A percentile compares a stretch with the other conserved stretches of the same genome.
Evolutionary conservation across 164 flowering plant genomes (phyloP).

Genomic region (Nymphaea thermarum): DNA sequence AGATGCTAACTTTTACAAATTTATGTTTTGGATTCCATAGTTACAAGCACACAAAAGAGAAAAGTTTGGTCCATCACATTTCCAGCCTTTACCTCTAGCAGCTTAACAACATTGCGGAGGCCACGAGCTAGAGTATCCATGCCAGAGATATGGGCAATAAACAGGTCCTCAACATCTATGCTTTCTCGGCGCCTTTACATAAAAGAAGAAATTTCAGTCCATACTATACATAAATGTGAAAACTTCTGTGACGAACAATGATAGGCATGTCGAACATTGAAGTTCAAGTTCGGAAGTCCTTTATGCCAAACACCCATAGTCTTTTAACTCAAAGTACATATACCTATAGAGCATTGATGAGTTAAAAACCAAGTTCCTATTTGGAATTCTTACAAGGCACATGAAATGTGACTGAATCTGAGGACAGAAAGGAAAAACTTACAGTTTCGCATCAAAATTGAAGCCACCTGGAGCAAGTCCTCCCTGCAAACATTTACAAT

Average conservation of each 20-base stretch:
- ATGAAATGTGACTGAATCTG: no score
- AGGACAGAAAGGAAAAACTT: conserved; percentile 10
- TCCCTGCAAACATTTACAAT: conserved; percentile 36
- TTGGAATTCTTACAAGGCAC: no score
- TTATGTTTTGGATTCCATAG: background rate
- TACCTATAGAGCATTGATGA: no score
- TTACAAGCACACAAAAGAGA: background rate
- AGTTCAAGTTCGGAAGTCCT: background rate
- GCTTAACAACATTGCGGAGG: conserved; percentile 76
- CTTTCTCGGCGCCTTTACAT: conserved; percentile 80
- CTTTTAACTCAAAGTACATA: background rate
- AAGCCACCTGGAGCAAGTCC: conserved; percentile 98
- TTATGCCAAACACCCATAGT: background rate
- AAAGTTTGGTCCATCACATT: background rate
- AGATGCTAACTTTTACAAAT: background rate
- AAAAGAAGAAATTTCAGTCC: background rate
- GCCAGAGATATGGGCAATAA: conserved; percentile 85
- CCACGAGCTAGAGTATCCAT: conserved; percentile 99
- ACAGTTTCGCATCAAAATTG: conserved; percentile 98
- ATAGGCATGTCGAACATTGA: background rate
- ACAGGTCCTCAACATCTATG: conserved; percentile 94
- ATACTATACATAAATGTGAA: no score
- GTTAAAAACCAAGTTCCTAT: no score
- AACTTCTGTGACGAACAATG: no score
- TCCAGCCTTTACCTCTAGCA: conserved; percentile 45